phyloP scores from a whole-genome alignment of 208 protist genomes.

The Wallacemonas sp. region DNA sequence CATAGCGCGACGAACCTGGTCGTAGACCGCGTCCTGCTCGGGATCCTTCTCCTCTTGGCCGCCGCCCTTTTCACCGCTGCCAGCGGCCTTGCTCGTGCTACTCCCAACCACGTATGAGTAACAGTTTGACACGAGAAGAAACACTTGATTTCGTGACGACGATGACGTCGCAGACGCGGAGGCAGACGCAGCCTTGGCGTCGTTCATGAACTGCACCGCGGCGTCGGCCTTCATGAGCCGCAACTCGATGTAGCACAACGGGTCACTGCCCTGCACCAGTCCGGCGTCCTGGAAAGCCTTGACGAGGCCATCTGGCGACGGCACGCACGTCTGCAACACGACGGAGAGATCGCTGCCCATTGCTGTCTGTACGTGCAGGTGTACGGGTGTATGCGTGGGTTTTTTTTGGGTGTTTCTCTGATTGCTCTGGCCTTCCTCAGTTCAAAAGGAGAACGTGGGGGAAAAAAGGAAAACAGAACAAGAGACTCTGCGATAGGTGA shows the following conservation, averaged over 20 bases:
- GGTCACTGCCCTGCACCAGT: background rate
- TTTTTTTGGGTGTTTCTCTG: too few species aligned
- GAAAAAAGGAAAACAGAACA: too few species aligned
- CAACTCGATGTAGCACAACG: slow-evolving; percentile 30
- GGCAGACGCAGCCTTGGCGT: background rate
- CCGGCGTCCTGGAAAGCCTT: slow-evolving; percentile 5
- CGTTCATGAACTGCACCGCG: slow-evolving; percentile 12
- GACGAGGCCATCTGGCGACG: slow-evolving; percentile 21
- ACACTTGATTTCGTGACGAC: slow-evolving; percentile 6
- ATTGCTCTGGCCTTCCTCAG: too few species aligned
- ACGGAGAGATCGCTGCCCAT: slow-evolving; percentile 59
- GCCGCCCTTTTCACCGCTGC: background rate
- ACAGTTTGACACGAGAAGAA: slow-evolving; percentile 18
- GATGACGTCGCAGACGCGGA: too few species aligned
- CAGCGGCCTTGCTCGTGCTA: background rate
- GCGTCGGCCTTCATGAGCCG: slow-evolving; percentile 26
- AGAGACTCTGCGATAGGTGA: too few species aligned
- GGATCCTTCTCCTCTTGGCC: background rate
- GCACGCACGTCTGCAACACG: slow-evolving; percentile 36
- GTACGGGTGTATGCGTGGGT: too few species aligned
- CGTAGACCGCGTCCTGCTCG: slow-evolving; percentile 8
- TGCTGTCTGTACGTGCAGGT: background rate
- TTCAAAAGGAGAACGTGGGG: too few species aligned
- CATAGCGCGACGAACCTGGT: slow-evolving; percentile 4
- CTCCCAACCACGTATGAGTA: slow-evolving; percentile 16